Evolutionary conservation across 495 filamentous ascomycete genomes (phyloP), one percentile per base, ranked within the genome.

Genomic region (Tuber indicum): DNA sequence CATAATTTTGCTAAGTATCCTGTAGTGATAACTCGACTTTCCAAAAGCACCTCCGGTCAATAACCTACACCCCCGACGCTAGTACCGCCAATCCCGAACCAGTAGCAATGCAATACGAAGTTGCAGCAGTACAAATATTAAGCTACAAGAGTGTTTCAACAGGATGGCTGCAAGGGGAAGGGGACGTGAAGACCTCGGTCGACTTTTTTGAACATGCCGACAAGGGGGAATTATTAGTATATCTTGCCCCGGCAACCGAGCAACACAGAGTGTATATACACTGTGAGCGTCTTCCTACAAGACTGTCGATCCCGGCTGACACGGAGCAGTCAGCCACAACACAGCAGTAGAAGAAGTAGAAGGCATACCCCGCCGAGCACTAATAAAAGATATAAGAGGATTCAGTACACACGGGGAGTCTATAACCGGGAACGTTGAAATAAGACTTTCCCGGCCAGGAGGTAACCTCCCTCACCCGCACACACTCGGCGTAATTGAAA

Each of bases 361-460:
- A 43, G 46, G 62, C 9, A 62, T n/a, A 16, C 36, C 73, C 17
- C 52, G 36, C 19, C 26, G 19, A 14, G 39, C n/a, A 1, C 42
- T 74, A 42, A 66, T 74, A 26, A 74, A 49, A 23, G 36, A 74
- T 19, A 21, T 74, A 23, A 74, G 19, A 14, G 73, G 73, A 19
- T 39, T 0, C 16, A 42, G 47, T 12, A 62, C 49, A 32, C 45
- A 32, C 7, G 36, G 73, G 52, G 32, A 58, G 19, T 21, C 39
- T 2, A 66, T 74, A 66, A 36, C 49, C n/a, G 73, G 73, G 62
- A 62, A 74, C 62, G 19, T 74, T 41, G 42, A 36, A 36, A 66
- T 36, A 66, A 66, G 14, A 26, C 14, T 66, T 66, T 36, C 58
- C 26, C 58, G 58, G 26, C 58, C 58, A 36, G 6, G 12, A 66